Evolutionary conservation across 306 rosid genomes (phyloP), one percentile per base, ranked within the genome.

Genomic region (Pyrus pyrifolia): DNA sequence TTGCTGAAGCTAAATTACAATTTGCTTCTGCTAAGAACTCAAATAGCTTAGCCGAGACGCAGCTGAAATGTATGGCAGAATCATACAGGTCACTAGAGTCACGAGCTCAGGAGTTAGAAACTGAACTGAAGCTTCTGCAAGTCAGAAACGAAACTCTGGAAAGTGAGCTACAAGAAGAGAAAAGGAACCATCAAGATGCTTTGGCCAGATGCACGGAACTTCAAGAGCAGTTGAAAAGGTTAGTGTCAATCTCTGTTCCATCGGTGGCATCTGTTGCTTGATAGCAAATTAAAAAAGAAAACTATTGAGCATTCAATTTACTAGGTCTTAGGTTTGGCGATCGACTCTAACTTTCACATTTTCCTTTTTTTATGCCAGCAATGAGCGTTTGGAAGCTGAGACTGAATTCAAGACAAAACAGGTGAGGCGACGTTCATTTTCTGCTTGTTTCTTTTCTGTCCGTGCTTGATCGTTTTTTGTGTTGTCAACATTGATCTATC

Each of bases 31-130:
- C 92, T 77, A 81, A 83, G 78, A 91, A 85, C 42, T 88, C 99
- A 49, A 96, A 92, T 85, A 86, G 97, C 86, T 82, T 96, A 76
- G 81, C 93, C 53, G 99, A 96, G 85, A 96, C 99, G 2, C 99
- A 96, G 91, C 89, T 96, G 62, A 96, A 91, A 83, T 96, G 99
- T 72, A 92, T 96, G 99, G 97, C 96, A 72, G 98, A 96, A 78
- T 96, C 99, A 0, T 96, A 96, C 82, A 85, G 96, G 70, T 89
- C 97, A 72, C 97, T 96, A 70, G 99, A 96, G 85, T 81, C 85
- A 38, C 93, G 92, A 35, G 83, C 97, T 33, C 85, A 83, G 21
- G 98, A 88, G 80, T 84, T 92, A 40, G 93, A 91, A 86, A 86
- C 88, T 58, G 93, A 96, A 75, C 29, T 88, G 82, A 89, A 87